Percentiles rank a stretch among this genome's conserved stretches.
These are phyloP conservation scores for Gnetum montanum DNA, from an alignment of 75 land plant genomes.

Conservation along the genomic window DNA sequence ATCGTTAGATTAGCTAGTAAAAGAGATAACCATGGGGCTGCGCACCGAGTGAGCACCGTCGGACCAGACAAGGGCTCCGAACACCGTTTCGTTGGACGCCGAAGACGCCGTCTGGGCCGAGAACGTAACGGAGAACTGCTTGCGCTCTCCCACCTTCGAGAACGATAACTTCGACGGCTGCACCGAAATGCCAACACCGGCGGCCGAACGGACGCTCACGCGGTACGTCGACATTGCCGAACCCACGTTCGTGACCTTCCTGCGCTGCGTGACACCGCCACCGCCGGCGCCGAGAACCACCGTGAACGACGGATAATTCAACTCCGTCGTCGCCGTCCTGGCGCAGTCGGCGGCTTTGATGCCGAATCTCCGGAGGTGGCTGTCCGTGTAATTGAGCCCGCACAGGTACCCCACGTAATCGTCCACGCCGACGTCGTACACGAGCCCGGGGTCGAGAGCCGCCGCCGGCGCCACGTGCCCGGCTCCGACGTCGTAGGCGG, in stretches of 20 bases:
- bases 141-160: too few species aligned
- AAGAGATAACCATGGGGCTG: too few species aligned
- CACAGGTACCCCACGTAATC: slow-evolving; percentile 12
- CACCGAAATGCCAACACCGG: neutral
- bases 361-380: neutral
- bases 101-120: too few species aligned
- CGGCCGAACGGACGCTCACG: neutral
- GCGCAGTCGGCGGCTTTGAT: neutral
- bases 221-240: neutral
- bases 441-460: slow-evolving; percentile 14
- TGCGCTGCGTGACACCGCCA: neutral
- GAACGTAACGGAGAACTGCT: too few species aligned
- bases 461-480: slow-evolving; percentile 12
- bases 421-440: slow-evolving; percentile 4
- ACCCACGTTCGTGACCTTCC: slow-evolving; percentile 3
- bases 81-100: too few species aligned
- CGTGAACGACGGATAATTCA: slow-evolving; percentile 7
- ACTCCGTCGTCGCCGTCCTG: neutral
- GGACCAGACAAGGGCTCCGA: too few species aligned
- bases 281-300: neutral
- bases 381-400: slow-evolving; percentile 2
- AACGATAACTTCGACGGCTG: neutral
- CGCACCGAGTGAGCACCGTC: too few species aligned
- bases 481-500: slow-evolving; percentile 4
- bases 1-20: too few species aligned